Conservation (phyloP, 108 stramenopile genomes). For the Nitzschia inconspicua region DNA sequence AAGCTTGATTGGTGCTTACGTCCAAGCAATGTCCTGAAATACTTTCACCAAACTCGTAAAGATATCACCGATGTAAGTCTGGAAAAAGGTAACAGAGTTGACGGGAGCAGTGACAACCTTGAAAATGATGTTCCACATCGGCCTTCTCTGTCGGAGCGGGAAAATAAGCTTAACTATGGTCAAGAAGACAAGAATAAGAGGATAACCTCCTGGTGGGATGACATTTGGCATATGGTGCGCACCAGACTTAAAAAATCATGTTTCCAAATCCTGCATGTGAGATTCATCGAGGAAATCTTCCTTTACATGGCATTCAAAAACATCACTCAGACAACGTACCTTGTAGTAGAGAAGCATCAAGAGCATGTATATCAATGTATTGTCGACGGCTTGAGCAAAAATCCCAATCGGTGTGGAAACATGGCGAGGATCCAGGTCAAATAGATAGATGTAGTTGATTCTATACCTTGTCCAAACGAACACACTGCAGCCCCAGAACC, state of each 20-base stretch:
- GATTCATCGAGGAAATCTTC: no score
- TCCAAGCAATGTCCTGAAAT: constrained; percentile 89
- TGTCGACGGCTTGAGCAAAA: constrained; percentile 82
- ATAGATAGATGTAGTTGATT: constrained; percentile 91
- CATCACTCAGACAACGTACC: no score
- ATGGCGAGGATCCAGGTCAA: constrained; percentile 81
- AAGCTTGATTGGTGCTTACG: constrained; percentile 12
- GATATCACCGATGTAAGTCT: constrained; percentile 82
- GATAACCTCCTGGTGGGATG: constrained; percentile 78
- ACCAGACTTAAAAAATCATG: no score
- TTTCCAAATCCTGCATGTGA: no score
- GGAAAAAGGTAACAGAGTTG: constrained; percentile 78
- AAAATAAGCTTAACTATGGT: constrained; percentile 67
- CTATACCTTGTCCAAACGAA: constrained; percentile 82
- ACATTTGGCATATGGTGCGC: constrained; percentile 64
- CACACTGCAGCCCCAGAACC: constrained; percentile 89
- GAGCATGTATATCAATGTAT: constrained; percentile 72
- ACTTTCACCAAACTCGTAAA: constrained; percentile 92
- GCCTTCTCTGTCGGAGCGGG: constrained; percentile 65
- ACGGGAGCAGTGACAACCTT: constrained; percentile 74
- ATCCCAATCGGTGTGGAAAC: constrained; percentile 72
- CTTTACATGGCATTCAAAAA: no score
- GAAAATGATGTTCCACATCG: constrained; percentile 80
- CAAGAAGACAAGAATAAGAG: constrained; percentile 71
- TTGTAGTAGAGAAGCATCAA: constrained; percentile 55